These are phyloP conservation scores for Dictyophora rubrovolvata DNA, from an alignment of 768 basidiomycete species.

Conservation along the genomic window DNA sequence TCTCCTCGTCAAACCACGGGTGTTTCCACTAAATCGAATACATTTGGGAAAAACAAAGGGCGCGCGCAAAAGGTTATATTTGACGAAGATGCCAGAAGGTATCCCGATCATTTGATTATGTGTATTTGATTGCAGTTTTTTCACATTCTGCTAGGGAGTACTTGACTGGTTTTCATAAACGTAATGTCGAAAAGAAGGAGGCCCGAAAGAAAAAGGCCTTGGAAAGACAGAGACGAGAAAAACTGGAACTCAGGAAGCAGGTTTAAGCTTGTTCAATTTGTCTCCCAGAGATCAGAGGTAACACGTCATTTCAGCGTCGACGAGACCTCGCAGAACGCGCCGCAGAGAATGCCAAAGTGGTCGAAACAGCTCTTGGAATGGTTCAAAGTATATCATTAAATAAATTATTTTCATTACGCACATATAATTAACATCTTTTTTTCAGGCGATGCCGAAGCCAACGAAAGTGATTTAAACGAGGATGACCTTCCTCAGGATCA, in stretches of 20 bases:
- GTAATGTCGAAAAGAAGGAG: slow-evolving; percentile 78
- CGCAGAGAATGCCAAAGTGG: slow-evolving; percentile 59
- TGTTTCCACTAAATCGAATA: slow-evolving; percentile 32
- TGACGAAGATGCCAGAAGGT: slow-evolving; percentile 80
- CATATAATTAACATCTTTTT: not conserved
- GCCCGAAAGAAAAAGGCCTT: slow-evolving; percentile 62
- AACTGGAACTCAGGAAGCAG: slow-evolving; percentile 66
- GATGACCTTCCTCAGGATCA: slow-evolving; percentile 28
- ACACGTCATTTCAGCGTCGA: slow-evolving; percentile 46
- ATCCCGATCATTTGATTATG: slow-evolving; percentile 11
- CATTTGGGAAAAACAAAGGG: slow-evolving; percentile 56
- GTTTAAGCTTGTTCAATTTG: slow-evolving; percentile 30
- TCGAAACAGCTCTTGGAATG: slow-evolving; percentile 49
- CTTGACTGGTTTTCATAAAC: slow-evolving; percentile 88
- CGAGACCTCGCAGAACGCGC: slow-evolving; percentile 71
- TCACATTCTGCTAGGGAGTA: slow-evolving; percentile 50
- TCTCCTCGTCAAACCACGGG: not conserved
- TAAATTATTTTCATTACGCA: too few species aligned
- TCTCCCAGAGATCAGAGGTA: slow-evolving; percentile 6
- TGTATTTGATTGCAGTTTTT: not conserved
- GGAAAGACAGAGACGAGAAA: slow-evolving; percentile 67
- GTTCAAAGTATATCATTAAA: not conserved
- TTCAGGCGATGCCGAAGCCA: slow-evolving; percentile 1
- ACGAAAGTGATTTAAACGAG: slow-evolving; percentile 4
- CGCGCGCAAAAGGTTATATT: slow-evolving; percentile 62